Base-by-base conservation (phyloP, 2,329 filamentous ascomycete species). In the Sarocladiaceae sp. region DNA sequence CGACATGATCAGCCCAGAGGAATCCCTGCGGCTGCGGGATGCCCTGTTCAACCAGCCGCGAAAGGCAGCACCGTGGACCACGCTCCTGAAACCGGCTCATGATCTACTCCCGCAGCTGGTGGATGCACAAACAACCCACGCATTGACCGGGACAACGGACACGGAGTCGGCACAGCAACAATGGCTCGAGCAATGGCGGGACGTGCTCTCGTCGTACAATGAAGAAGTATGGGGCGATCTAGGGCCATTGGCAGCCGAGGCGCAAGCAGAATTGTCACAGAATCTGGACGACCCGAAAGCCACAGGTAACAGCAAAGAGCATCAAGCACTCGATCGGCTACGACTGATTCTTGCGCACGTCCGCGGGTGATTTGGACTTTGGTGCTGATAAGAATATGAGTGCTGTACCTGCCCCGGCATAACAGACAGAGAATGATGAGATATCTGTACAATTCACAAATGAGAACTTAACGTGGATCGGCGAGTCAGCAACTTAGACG, bases 141-240 rank as follows among this genome's bases (percentile, higher is more conserved):
- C 51, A 24, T 60, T 67, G 37, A 45, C 72, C 19, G 74, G 74
- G 11, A 60, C 63, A 6, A 47, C 51, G 2, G 63, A 73, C 48
- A 32, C 54, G 0, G 51, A 54, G 4, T 64, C 66, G 46, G 68
- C 67, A 18, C 68, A 60, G 54, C 53, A 63, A 37, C 51, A 62
- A 13, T 80, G 76, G 76, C 58, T 76, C 11, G 60, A 66, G 27
- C 70, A 78, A 52, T 82, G 78, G 78, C 67, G 68, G 26, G 65
- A 68, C 33, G 75, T 81, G 6, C 63, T 82, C 19, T 70, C 66
- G 2, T 62, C 67, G 26, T 83, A 83, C 51, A 72, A 71, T 0
- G 79, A 85, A 55, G 76, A 84, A 45, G 81, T 86, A 19, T 86
- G 82, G 83, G 83, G 82, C 16, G 78, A 77, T 46, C 58, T 85